phyloP scores from a whole-genome alignment of 306 rosid genomes.

The Potentilla sterilis region DNA sequence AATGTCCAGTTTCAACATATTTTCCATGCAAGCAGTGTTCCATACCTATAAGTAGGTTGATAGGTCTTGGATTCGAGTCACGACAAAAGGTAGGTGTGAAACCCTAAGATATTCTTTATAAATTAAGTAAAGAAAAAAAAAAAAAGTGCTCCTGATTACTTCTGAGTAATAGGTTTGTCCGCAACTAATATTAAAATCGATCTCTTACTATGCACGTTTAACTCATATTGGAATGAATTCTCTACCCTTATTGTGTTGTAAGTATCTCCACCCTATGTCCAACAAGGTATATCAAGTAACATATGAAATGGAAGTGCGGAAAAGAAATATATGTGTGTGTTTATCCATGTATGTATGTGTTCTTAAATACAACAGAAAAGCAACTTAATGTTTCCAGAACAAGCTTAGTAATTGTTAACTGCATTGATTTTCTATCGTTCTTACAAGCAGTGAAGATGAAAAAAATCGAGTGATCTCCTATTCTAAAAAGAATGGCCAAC shows the following conservation, averaged over 20 bases:
- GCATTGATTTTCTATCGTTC: constrained; percentile 11
- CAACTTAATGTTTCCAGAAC: neutral
- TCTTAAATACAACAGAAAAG: neutral
- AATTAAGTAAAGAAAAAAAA: too few relatives aligned
- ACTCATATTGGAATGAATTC: neutral
- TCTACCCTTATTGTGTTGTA: neutral
- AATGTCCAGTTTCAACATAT: neutral
- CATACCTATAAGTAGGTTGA: too few relatives aligned
- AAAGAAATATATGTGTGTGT: neutral
- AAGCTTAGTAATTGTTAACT: neutral
- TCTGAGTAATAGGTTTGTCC: neutral
- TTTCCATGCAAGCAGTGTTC: neutral
- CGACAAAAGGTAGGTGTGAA: too few relatives aligned
- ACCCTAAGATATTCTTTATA: too few relatives aligned
- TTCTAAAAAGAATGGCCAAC: neutral
- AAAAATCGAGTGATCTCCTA: neutral
- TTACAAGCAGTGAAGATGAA: neutral
- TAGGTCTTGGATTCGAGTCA: too few relatives aligned
- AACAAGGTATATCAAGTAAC: neutral
- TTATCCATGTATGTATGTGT: neutral
- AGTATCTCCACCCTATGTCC: neutral
- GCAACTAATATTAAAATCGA: neutral
- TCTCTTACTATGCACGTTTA: neutral
- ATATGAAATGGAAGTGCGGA: neutral
- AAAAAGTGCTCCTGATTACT: neutral